Conservation (phyloP, 2,329 filamentous ascomycete species). For the Penicillium sclerotigenum region DNA sequence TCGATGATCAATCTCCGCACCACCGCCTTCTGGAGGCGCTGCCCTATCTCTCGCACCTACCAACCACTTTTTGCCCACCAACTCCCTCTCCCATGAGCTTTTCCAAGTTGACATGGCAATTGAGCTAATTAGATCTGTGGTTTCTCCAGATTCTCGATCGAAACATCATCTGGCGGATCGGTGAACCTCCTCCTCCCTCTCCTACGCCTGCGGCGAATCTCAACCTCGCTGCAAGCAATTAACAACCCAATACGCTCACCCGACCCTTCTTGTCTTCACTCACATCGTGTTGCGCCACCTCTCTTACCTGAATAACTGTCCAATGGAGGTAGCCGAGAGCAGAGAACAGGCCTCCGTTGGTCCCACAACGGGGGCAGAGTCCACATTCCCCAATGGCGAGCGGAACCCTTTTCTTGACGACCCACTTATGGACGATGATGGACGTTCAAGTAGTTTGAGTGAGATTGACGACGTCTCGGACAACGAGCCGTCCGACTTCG, state of each 20-base stretch:
- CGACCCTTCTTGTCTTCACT: neutral
- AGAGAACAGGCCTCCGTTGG: constrained; percentile 36
- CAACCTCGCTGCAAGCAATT: constrained; percentile 16
- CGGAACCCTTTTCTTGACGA: constrained; percentile 42
- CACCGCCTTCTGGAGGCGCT: constrained; percentile 35
- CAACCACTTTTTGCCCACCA: constrained; percentile 18
- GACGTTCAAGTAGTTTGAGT: constrained; percentile 84
- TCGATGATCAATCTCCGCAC: constrained; percentile 41
- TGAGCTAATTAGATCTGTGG: constrained; percentile 26
- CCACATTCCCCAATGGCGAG: constrained; percentile 38
- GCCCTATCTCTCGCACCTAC: constrained; percentile 23
- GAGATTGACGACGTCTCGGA: constrained; percentile 81
- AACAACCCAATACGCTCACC: constrained; percentile 8
- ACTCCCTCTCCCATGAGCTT: constrained; percentile 3
- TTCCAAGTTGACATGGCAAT: constrained; percentile 19
- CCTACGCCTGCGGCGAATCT: constrained; percentile 18
- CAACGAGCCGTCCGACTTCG: constrained; percentile 58
- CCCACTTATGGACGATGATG: constrained; percentile 55
- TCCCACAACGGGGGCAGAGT: constrained; percentile 33
- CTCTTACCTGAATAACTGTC: constrained; percentile 4
- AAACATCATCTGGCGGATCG: constrained; percentile 12
- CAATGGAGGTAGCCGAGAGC: constrained; percentile 43
- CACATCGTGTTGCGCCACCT: constrained; percentile 1
- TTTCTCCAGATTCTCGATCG: constrained; percentile 20
- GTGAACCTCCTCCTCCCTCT: constrained; percentile 20